Evolutionary conservation across 192 early-diverging fungal genomes (phyloP), one percentile per base, ranked within the genome.

Genomic region (Backusella circina): DNA sequence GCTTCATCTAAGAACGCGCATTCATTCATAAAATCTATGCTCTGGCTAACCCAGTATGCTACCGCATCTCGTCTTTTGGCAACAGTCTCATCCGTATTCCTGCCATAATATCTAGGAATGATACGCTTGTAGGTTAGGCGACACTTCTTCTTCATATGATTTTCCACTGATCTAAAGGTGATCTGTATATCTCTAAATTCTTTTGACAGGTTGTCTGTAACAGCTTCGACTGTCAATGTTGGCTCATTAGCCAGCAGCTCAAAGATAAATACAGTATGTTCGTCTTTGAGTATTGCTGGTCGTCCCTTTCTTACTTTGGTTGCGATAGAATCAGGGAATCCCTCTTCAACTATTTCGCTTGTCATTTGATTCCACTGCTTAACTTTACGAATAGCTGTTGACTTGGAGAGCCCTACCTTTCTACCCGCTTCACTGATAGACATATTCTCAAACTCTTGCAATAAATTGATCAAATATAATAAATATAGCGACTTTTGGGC

Each of bases 211-310:
- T 73, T 31, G 33, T 73, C 35, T 64, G 54, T 73, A 39, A 64
- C 61, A 65, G 51, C 72, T 73, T 73, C 72, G n/a, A 65, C 54
- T 61, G 37, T 73, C 32, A 65, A 61, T 36, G 72, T 38, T 73
- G 72, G 72, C 54, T 73, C 54, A 36, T 73, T 61, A 73, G 16
- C 51, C 33, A 73, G 32, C 54, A 65, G 36, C 21, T 73, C 15
- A 65, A 73, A 65, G 33, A 73, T 61, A 73, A 73, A 73, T 61
- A 65, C 54, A 73, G 72, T 73, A 73, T 73, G 54, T 71, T 47
- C 26, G 44, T 71, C 38, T 47, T 71, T 23, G 8, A 71, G 47
- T 47, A 71, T 71, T 71, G 38, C 26, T 16, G 38, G 38, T 51
- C 26, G 69, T 47, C 69, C 69, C 18, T 69, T 69, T 37, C n/a